Percentiles rank a stretch among this genome's conserved stretches.
These are phyloP conservation scores for Dendrocalamus latiflorus DNA, from an alignment of 202 grass and related monocot species.

Conservation along the genomic window DNA sequence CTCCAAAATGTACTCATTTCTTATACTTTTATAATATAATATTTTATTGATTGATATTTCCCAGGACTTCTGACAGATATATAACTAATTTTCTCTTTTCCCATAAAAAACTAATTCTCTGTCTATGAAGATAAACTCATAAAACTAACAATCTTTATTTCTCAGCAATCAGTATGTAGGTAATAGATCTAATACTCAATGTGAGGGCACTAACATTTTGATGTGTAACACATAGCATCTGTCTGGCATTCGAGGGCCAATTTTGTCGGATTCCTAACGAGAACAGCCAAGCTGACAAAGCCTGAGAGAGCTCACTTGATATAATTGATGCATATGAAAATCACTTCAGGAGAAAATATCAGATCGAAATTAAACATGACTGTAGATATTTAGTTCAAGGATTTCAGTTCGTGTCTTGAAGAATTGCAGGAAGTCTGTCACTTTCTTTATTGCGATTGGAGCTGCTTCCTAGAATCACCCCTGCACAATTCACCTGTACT, in stretches of 20 bases:
- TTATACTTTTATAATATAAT: slow-evolving; percentile 46
- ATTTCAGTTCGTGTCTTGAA: neutral
- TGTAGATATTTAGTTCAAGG: neutral
- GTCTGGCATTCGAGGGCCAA: neutral
- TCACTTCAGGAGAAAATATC: neutral
- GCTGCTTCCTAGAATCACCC: neutral
- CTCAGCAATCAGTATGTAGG: neutral
- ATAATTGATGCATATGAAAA: neutral
- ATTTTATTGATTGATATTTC: slow-evolving; percentile 19
- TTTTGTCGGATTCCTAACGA: neutral
- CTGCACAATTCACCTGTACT: neutral
- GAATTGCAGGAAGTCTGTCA: neutral
- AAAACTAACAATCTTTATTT: neutral
- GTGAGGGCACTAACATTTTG: neutral
- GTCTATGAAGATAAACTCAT: neutral
- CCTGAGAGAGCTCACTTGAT: neutral
- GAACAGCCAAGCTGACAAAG: neutral
- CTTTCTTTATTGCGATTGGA: neutral
- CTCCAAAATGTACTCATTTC: slow-evolving; percentile 59
- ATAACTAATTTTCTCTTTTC: too few species aligned
- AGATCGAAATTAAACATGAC: neutral
- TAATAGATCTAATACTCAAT: neutral
- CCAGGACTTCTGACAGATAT: neutral
- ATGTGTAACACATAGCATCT: neutral
- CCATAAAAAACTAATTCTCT: too few species aligned